phyloP scores from a whole-genome alignment of 2,329 filamentous ascomycete genomes.

The Ceratocystis albifundus region DNA sequence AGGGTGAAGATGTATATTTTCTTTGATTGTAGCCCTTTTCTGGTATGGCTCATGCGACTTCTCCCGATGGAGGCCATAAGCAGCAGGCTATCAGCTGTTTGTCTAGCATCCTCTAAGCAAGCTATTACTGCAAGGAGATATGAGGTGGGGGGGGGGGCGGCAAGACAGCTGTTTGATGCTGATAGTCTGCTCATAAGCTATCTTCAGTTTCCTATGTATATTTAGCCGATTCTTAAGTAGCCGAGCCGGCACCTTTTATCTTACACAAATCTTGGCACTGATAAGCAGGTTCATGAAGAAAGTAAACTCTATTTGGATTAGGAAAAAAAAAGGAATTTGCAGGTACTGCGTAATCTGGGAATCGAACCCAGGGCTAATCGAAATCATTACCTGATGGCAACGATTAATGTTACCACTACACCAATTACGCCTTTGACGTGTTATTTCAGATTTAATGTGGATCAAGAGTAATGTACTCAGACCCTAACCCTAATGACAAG shows the following conservation, averaged over 20 bases:
- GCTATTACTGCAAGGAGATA: background rate
- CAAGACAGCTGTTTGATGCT: no score
- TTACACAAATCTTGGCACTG: constrained; percentile 1
- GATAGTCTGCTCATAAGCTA: background rate
- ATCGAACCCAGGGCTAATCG: constrained; percentile 19
- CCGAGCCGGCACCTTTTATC: background rate
- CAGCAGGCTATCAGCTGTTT: background rate
- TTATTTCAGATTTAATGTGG: background rate
- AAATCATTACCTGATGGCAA: constrained; percentile 17
- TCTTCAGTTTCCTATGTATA: background rate
- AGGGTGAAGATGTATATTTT: background rate
- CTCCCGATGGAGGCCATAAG: constrained; percentile 5
- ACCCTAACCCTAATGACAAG: constrained; percentile 5
- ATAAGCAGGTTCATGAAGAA: background rate
- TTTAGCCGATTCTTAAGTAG: background rate
- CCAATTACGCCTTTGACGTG: background rate
- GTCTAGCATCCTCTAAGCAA: background rate
- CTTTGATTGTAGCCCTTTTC: constrained; percentile 1
- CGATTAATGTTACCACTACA: constrained; percentile 18
- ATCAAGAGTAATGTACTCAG: fast-evolving
- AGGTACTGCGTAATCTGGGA: constrained; percentile 15
- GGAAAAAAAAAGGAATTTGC: background rate
- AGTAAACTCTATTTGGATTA: no score
- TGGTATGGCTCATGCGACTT: background rate
- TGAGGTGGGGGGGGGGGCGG: no score